Conservation (phyloP, 169 alveolate species). For the Condylostoma magnum region DNA sequence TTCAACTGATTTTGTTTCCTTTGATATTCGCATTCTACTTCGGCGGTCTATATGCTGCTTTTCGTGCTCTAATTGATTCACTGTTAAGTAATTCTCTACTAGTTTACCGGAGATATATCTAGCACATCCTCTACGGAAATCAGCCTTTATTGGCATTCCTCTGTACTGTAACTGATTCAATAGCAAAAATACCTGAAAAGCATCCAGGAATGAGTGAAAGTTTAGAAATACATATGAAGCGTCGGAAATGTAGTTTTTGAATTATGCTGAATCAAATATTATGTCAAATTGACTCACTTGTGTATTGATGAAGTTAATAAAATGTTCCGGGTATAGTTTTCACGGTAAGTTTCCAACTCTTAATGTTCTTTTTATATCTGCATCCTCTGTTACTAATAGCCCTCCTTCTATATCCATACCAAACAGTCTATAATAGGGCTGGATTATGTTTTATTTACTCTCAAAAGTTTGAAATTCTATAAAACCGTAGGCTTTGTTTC, state of each 20-base stretch:
- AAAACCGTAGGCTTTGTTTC: constrained; percentile 16
- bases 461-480: not conserved
- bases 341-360: not conserved
- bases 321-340: not conserved
- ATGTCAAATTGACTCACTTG: not conserved
- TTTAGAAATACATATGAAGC: not conserved
- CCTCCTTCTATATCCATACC: constrained; percentile 3
- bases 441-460: not conserved
- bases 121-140: constrained; percentile 11
- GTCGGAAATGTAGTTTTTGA: not conserved
- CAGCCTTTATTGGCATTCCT: not conserved
- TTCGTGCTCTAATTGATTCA: not conserved
- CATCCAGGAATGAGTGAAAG: not conserved
- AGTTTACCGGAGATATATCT: not conserved
- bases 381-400: constrained; percentile 3
- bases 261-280: not conserved
- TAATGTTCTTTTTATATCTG: constrained; percentile 2
- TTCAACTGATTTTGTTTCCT: no score
- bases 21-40: not conserved
- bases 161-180: not conserved
- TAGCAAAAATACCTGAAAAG: not conserved
- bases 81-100: not conserved
- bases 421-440: not conserved
- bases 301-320: not conserved
- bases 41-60: constrained; percentile 7